phyloP scores from a whole-genome alignment of 2,329 filamentous ascomycete species.

The Diplodia corticola region DNA sequence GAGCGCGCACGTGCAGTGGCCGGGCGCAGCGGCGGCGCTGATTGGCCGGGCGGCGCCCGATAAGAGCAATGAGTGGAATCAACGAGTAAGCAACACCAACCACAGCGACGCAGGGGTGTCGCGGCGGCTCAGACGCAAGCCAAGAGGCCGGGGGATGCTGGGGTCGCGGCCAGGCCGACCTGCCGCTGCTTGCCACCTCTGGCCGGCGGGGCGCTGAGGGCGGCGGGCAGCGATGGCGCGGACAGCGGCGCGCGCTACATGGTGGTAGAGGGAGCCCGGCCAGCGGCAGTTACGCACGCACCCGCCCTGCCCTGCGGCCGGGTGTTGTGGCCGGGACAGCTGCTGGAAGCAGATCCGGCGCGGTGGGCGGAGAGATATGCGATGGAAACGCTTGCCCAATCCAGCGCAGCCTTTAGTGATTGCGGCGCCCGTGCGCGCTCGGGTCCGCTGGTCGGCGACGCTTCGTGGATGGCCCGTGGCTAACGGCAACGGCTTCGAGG shows the following conservation, averaged over 20 bases:
- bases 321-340: background rate
- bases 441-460: slow-evolving; percentile 12
- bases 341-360: slow-evolving; percentile 1
- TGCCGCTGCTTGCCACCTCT: background rate
- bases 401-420: slow-evolving; percentile 11
- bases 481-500: slow-evolving; percentile 16
- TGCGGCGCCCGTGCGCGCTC: slow-evolving; percentile 4
- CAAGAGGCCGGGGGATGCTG: slow-evolving; percentile 8
- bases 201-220: background rate
- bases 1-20: background rate
- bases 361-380: slow-evolving; percentile 19
- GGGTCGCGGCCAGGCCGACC: slow-evolving; percentile 2
- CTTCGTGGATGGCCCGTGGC: slow-evolving; percentile 16
- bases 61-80: slow-evolving; percentile 19
- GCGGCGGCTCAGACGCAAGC: slow-evolving; percentile 13
- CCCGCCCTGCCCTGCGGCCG: background rate
- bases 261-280: background rate
- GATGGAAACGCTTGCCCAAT: slow-evolving; percentile 17
- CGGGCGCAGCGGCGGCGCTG: background rate
- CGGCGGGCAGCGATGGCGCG: background rate
- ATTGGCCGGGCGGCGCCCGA: background rate
- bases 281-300: background rate
- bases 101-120: slow-evolving; percentile 8
- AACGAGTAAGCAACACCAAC: slow-evolving; percentile 7
- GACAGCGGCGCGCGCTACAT: slow-evolving; percentile 2